Percentiles rank a stretch among this genome's conserved stretches.
Evolutionary conservation across 2,329 filamentous ascomycete species (phyloP).

Genomic region (Sarocladium kiliense): DNA sequence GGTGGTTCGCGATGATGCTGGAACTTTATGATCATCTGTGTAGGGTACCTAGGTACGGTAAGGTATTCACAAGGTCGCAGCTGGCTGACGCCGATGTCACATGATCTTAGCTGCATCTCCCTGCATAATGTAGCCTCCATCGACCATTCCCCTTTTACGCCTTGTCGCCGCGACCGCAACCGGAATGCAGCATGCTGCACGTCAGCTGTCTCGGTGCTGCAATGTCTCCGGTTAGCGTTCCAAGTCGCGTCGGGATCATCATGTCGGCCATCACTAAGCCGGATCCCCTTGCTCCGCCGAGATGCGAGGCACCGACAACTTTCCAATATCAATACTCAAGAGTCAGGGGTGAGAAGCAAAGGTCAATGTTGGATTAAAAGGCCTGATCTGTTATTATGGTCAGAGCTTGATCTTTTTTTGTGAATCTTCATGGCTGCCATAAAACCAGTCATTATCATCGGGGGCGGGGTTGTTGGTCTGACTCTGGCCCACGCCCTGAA

Average conservation of each 20-base stretch:
- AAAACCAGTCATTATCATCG: conserved; percentile 29
- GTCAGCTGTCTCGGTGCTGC: background rate
- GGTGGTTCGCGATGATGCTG: no score
- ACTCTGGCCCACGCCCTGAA: conserved; percentile 30
- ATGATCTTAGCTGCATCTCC: background rate
- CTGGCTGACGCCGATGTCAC: background rate
- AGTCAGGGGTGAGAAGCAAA: background rate
- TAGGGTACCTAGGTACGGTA: background rate
- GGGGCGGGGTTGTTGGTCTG: conserved; percentile 31
- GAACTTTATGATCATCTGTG: no score
- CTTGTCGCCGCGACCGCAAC: background rate
- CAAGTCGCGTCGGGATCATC: background rate
- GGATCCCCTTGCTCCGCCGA: background rate
- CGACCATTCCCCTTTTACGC: background rate
- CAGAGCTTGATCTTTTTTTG: background rate
- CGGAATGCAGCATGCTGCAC: background rate
- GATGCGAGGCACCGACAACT: background rate
- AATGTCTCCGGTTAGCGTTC: background rate
- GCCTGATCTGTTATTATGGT: no score
- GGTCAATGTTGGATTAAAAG: no score
- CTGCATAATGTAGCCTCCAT: background rate
- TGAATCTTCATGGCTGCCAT: background rate
- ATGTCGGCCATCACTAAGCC: background rate
- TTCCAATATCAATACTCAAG: background rate
- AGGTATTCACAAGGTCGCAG: no score